Base-by-base conservation (phyloP, 2,329 filamentous ascomycete species). In the Sporothrix curviconia region DNA sequence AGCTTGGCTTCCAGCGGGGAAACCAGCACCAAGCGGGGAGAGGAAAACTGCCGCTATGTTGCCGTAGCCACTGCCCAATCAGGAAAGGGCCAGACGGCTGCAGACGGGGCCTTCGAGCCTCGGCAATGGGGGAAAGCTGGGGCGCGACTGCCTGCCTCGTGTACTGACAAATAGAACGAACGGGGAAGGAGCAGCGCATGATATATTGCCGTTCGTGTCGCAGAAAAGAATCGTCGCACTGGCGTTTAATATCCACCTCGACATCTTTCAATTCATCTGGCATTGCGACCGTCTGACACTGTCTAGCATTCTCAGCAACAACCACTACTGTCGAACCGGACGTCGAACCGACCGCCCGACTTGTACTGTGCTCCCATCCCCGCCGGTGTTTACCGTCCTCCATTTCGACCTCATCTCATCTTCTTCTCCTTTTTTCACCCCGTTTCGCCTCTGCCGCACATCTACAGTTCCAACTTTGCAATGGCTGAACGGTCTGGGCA, bases 401-500 rank as follows among this genome's bases (percentile, higher is more conserved):
- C 22, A 22, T 49, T n/a, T n/a, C 9, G 17, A 22, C 25, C 6
- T 34, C 17, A 36, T 30, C 11, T 11, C 30, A 32, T 17, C 34
- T 14, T n/a, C n/a, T 42, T 25, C n/a, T 51, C 50, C 12, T 14
- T 22, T 24, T 9, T 39, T 15, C 15, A 9, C 8, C 1, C 15
- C 5, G 3, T 36, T 22, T 49, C 6, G 7, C 30, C 42, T 12
- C 11, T n/a, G 7, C 22, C 17, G 12, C 14, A 5, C 30, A 30
- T 39, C 51, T 4, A n/a, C 28, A 14, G 40, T 40, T 40, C 22
- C 47, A 17, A 37, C 34, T 34, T 30, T 56, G 59, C 36, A 40
- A 62, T 90, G 65, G 81, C 85, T 61, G 90, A 96, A 78, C 85
- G n/a, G 92, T 74, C 85, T 97, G 65, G 87, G 83, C 68, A 92